Conservation (phyloP, 345 rosid species). For the Salix suchowensis region DNA sequence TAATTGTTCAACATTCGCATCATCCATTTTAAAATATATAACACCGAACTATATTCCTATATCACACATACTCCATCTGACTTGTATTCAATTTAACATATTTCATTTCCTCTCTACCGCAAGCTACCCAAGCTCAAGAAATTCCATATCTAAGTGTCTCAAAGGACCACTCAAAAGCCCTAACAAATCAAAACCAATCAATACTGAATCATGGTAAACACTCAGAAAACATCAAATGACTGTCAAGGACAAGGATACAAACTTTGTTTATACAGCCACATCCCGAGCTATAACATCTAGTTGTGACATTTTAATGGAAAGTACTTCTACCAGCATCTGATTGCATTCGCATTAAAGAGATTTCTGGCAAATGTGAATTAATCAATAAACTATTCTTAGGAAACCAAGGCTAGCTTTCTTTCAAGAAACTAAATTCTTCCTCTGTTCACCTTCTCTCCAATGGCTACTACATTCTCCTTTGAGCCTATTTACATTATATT, state of each 20-base stretch:
- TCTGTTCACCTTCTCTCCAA: not conserved
- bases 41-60: not conserved
- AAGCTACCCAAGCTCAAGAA: not conserved
- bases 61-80: not conserved
- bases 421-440: not conserved
- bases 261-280: not conserved
- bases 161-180: not conserved
- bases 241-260: not conserved
- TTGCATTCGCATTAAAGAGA: not conserved
- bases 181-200: not conserved
- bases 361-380: not conserved
- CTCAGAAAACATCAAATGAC: not conserved
- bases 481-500: not conserved
- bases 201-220: not conserved
- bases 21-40: not conserved
- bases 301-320: not conserved
- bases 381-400: not conserved
- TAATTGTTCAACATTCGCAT: not conserved
- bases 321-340: not conserved
- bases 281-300: not conserved
- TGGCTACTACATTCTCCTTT: not conserved
- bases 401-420: not conserved
- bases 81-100: not conserved
- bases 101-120: not conserved
- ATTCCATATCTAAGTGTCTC: not conserved